These are phyloP conservation scores for Ascobolus immersus DNA, from an alignment of 495 filamentous ascomycete genomes.

Conservation along the genomic window DNA sequence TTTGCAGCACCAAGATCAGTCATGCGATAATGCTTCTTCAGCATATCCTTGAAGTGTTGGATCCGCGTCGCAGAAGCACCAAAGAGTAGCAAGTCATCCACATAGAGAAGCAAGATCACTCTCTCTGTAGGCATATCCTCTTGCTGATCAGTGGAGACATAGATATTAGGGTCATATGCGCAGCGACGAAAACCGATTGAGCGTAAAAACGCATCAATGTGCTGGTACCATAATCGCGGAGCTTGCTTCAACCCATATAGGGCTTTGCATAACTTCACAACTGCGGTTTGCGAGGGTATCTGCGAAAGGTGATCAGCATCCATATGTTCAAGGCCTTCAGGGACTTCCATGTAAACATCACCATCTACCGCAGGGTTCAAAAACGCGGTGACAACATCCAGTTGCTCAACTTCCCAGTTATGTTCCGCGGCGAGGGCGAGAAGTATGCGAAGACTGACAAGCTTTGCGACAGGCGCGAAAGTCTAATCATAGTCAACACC, in stretches of 20 bases:
- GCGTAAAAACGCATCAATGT: constrained; percentile 1
- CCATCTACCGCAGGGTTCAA: constrained; percentile 4
- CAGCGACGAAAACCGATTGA: not conserved
- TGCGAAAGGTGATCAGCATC: no score
- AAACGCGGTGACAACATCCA: constrained; percentile 7
- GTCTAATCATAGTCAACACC: constrained; percentile 8
- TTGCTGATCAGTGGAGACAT: not conserved
- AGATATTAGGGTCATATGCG: not conserved
- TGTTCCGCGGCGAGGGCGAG: not conserved
- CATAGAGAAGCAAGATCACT: constrained; percentile 2
- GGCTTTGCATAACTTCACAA: constrained; percentile 2
- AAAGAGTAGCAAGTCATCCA: constrained; percentile 3
- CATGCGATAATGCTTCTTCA: constrained; percentile 2
- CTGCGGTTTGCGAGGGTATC: not conserved
- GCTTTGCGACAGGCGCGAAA: constrained; percentile 3
- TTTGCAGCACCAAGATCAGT: constrained; percentile 4
- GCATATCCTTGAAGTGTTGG: not conserved
- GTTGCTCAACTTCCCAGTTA: constrained; percentile 4
- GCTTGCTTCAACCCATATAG: constrained; percentile 4
- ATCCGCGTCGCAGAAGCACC: not conserved
- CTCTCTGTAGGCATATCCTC: no score
- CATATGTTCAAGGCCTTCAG: constrained; percentile 1
- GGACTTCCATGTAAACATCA: constrained; percentile 4
- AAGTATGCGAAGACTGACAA: constrained; percentile 3
- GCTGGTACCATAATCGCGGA: constrained; percentile 2